phyloP scores from a whole-genome alignment of 192 early-diverging fungal species.

The Linnemannia schmuckeri region DNA sequence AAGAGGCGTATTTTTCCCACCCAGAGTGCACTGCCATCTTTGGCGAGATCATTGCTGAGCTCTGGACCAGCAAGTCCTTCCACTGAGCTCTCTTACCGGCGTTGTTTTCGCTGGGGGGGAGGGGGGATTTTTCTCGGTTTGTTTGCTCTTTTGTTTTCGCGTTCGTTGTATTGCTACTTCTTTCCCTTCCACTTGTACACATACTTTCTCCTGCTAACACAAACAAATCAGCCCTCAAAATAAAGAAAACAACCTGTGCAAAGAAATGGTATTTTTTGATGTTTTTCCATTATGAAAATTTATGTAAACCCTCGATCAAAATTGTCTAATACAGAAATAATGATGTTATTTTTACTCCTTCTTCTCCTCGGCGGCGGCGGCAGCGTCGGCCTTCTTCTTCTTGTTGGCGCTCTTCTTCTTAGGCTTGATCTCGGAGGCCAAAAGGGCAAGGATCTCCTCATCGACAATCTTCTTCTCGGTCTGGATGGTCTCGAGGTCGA shows the following conservation, averaged over 20 bases:
- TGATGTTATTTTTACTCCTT: constrained; percentile 18
- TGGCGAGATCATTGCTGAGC: constrained; percentile 32
- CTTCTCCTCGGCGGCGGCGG: constrained; percentile 43
- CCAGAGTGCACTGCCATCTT: constrained; percentile 35
- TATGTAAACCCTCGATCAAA: constrained; percentile 11
- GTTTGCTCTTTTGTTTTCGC: not conserved
- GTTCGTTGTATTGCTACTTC: not conserved
- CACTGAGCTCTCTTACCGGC: not conserved
- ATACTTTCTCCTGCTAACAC: not conserved
- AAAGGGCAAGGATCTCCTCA: constrained; percentile 81
- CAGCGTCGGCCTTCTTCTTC: constrained; percentile 62
- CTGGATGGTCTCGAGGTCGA: constrained; percentile 82
- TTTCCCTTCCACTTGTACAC: not conserved
- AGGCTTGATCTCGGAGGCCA: constrained; percentile 68
- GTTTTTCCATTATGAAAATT: constrained; percentile 11
- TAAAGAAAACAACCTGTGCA: not conserved
- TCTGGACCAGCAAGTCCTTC: constrained; percentile 8
- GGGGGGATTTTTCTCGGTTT: not conserved
- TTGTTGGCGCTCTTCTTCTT: constrained; percentile 66
- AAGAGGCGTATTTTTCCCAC: constrained; percentile 17
- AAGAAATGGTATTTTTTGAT: constrained; percentile 13
- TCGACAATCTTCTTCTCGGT: constrained; percentile 89
- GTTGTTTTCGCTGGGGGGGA: not conserved
- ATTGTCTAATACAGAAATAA: not conserved
- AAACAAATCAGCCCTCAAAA: not conserved